A percentile compares a stretch with the other conserved stretches of the same genome.
These are phyloP conservation scores for Platanthera guangdongensis DNA, from an alignment of 106 monocot genomes.

Conservation along the genomic window DNA sequence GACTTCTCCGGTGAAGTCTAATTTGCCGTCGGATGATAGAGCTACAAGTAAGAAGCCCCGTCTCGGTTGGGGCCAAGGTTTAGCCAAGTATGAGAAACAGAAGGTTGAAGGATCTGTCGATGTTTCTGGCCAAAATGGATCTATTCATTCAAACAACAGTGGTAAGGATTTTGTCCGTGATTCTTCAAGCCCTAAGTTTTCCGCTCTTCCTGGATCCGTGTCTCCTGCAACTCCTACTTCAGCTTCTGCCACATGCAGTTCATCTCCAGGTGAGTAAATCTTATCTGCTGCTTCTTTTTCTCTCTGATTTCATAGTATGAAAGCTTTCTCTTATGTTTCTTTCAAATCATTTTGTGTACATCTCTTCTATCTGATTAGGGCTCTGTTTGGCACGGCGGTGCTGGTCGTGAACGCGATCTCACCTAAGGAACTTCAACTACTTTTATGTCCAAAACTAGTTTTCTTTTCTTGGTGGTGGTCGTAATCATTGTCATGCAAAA, in stretches of 20 bases:
- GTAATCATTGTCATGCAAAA: too few species aligned
- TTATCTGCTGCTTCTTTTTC: background rate
- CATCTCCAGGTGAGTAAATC: constrained; percentile 35
- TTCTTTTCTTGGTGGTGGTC: too few species aligned
- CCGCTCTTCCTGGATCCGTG: constrained; percentile 13
- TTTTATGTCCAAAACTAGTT: too few species aligned
- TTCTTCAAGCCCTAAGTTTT: constrained; percentile 15
- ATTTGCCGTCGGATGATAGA: constrained; percentile 36
- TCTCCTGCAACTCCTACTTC: constrained; percentile 54
- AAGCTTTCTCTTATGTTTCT: background rate
- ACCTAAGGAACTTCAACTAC: too few species aligned
- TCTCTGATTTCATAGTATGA: background rate
- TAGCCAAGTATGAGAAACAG: constrained; percentile 87
- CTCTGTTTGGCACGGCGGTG: too few species aligned
- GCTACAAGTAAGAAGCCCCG: constrained; percentile 67
- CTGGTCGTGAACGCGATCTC: too few species aligned
- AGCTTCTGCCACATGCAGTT: constrained; percentile 35
- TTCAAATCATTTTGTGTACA: background rate
- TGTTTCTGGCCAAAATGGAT: constrained; percentile 10
- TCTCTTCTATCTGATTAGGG: background rate
- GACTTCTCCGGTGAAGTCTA: constrained; percentile 22
- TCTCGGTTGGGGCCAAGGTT: constrained; percentile 92
- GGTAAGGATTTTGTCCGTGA: constrained; percentile 11
- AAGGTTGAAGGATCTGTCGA: constrained; percentile 65
- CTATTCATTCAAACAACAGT: constrained; percentile 13